Evolutionary conservation across 2,329 filamentous ascomycete species (phyloP), one percentile per base, ranked within the genome.

Genomic region (Phaeosphaeriaceae sp.): DNA sequence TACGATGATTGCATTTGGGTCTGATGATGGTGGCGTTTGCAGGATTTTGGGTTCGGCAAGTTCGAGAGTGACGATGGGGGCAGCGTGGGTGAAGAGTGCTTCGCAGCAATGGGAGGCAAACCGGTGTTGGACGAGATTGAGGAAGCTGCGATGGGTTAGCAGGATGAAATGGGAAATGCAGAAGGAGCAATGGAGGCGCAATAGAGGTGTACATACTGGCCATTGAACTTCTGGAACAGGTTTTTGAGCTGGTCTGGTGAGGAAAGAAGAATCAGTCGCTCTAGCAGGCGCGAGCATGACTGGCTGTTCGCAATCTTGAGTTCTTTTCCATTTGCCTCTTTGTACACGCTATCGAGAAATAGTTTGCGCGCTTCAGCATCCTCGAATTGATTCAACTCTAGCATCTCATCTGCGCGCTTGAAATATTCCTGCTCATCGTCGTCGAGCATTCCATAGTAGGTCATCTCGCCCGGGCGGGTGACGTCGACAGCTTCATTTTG

Each of bases 81-180:
- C 92, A 1, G 90, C 88, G 57, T 89, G 85, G 40, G 92, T 79
- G 72, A 99, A 97, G 26, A 99, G 81, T 20, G 90, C 90, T 76
- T 99, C 94, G 71, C 92, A 97, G 76, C 93, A 97, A 77, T 99
- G 94, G 52, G 92, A 96, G 4, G 94, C 94, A 67, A 99, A 99
- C 15, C 94, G 88, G 76, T 99, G 94, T 71, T 95, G 92, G 42
- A 97, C 87, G 21, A 99, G 83, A 63, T 92, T 88, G 50, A 93
- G 79, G 74, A 97, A 96, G 74, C 81, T 83, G 61, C 29, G 28
- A 30, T 6, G 38, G 58, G 62, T 61, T 52, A 61, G 52, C 37
- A n/a, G 7, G 23, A 26, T n/a, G n/a, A n/a, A n/a, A 30, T 18
- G 9, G 11, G 38, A 35, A 15, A 16, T 21, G 42, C 23, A 26